phyloP scores from a whole-genome alignment of 768 basidiomycete genomes.

The Candolleomyces efflorescens region DNA sequence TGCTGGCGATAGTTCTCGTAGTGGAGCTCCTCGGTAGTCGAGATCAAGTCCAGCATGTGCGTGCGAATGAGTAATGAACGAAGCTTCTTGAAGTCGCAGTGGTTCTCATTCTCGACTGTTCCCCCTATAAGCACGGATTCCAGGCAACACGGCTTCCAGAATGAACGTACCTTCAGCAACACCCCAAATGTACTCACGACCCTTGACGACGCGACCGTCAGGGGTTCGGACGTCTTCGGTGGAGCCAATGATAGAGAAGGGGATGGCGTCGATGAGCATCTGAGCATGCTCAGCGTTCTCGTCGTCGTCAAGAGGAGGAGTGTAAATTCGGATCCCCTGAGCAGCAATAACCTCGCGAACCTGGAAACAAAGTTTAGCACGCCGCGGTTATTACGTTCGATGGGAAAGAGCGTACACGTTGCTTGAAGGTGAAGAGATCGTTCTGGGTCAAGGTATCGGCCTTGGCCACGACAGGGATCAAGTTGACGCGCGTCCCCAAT shows the following conservation, averaged over 20 bases:
- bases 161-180: slow-evolving; percentile 84
- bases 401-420: slow-evolving; percentile 56
- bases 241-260: slow-evolving; percentile 98
- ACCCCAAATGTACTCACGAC: slow-evolving; percentile 98
- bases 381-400: slow-evolving; percentile 5
- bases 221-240: slow-evolving; percentile 90
- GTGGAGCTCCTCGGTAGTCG: slow-evolving; percentile 91
- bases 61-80: slow-evolving; percentile 94
- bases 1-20: slow-evolving; percentile 98
- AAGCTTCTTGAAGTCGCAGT: slow-evolving; percentile 99
- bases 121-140: neutral
- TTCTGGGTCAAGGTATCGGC: slow-evolving; percentile 96
- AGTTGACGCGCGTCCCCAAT: slow-evolving; percentile 94
- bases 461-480: slow-evolving; percentile 97
- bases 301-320: slow-evolving; percentile 92
- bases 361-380: slow-evolving; percentile 29
- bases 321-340: slow-evolving; percentile 94
- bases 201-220: slow-evolving; percentile 93
- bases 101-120: slow-evolving; percentile 95
- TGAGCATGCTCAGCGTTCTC: slow-evolving; percentile 85
- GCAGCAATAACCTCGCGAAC: slow-evolving; percentile 87
- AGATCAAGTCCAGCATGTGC: slow-evolving; percentile 97
- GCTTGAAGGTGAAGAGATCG: slow-evolving; percentile 89
- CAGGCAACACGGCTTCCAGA: neutral
- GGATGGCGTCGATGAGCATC: slow-evolving; percentile 85